phyloP scores from a whole-genome alignment of 2,329 filamentous ascomycete species.

The Metarhizium robertsii region DNA sequence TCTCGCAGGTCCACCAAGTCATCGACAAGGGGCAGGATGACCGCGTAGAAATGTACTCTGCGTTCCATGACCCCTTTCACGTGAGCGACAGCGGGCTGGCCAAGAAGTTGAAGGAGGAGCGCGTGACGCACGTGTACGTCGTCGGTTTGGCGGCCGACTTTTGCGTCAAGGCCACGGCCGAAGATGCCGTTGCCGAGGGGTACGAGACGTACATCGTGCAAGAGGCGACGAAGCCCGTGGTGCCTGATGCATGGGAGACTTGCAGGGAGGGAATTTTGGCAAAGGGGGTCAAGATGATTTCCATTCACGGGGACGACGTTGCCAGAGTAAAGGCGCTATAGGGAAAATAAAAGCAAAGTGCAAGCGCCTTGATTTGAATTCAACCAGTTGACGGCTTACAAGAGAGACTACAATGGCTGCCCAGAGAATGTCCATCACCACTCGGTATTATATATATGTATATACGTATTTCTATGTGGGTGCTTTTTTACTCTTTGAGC shows the following conservation, averaged over 20 bases:
- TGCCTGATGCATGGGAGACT: slow-evolving; percentile 47
- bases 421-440: background rate
- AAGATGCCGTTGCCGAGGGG: slow-evolving; percentile 67
- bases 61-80: slow-evolving; percentile 73
- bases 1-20: slow-evolving; percentile 48
- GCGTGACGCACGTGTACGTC: slow-evolving; percentile 71
- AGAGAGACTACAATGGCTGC: background rate
- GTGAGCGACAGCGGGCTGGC: slow-evolving; percentile 57
- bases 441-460: background rate
- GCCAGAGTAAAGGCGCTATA: slow-evolving; percentile 11
- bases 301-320: slow-evolving; percentile 15
- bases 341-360: background rate
- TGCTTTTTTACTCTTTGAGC: background rate
- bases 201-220: slow-evolving; percentile 69
- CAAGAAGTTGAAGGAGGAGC: slow-evolving; percentile 41
- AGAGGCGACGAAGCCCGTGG: slow-evolving; percentile 69
- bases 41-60: slow-evolving; percentile 86
- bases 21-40: slow-evolving; percentile 70
- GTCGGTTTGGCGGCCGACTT: slow-evolving; percentile 84
- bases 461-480: slow-evolving; percentile 4
- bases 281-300: slow-evolving; percentile 55
- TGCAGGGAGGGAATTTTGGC: slow-evolving; percentile 43
- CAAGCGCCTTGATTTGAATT: background rate
- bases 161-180: slow-evolving; percentile 74
- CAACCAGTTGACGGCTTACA: background rate